A percentile compares a stretch with the other conserved stretches of the same genome.
Evolutionary conservation across 2,329 filamentous ascomycete genomes (phyloP).

Genomic region (Teratosphaeria gauchensis): DNA sequence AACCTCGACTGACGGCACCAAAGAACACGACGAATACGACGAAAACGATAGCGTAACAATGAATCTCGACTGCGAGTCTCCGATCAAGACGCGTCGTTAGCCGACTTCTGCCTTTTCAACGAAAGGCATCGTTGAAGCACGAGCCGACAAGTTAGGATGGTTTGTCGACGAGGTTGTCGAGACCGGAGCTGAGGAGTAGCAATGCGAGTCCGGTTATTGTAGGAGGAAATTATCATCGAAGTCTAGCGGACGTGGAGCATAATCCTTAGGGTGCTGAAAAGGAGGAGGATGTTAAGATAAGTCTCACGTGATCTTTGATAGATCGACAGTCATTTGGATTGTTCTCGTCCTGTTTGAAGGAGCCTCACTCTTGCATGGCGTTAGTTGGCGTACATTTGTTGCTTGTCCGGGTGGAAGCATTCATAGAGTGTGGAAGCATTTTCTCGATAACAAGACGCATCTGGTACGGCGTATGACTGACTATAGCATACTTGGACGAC

Average conservation of each 20-base stretch:
- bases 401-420: too few relatives aligned
- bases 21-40: conserved; percentile 27
- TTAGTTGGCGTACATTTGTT: too few relatives aligned
- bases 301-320: conserved; percentile 36
- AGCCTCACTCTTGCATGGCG: too few relatives aligned
- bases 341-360: too few relatives aligned
- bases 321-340: too few relatives aligned
- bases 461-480: too few relatives aligned
- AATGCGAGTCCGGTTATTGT: conserved; percentile 19
- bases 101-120: background rate
- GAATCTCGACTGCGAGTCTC: conserved; percentile 30
- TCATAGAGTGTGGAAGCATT: too few relatives aligned
- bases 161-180: conserved; percentile 1
- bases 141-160: conserved; percentile 1
- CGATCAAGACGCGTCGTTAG: conserved; percentile 1
- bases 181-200: conserved; percentile 11
- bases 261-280: conserved; percentile 41
- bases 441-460: too few relatives aligned
- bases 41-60: conserved; percentile 37
- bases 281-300: conserved; percentile 41
- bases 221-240: background rate
- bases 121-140: background rate
- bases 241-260: conserved; percentile 17
- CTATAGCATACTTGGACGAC: too few relatives aligned
- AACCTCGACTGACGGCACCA: conserved; percentile 2